phyloP scores from a whole-genome alignment of 163 green algal species.

The Trebouxiophyceae sp. region DNA sequence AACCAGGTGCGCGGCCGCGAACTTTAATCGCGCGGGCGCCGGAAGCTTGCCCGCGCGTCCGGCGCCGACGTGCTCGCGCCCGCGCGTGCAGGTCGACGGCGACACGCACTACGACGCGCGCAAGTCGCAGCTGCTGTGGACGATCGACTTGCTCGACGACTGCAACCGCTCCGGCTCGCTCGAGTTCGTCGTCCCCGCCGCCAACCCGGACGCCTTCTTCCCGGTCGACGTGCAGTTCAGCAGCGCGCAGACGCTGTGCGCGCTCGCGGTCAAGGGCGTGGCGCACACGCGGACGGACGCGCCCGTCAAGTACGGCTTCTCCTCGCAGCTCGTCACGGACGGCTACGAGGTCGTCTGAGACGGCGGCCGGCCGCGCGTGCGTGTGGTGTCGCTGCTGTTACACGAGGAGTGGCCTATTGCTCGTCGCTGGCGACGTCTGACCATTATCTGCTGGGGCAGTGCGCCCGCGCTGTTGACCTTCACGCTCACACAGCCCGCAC shows the following conservation, averaged over 20 bases:
- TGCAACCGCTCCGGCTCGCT: conserved; percentile 80
- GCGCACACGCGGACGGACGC: conserved; percentile 8
- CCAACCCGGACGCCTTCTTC: conserved; percentile 81
- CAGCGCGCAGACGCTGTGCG: conserved; percentile 55
- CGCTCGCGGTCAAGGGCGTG: conserved; percentile 3
- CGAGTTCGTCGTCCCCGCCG: conserved; percentile 88
- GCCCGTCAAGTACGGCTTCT: conserved; percentile 33
- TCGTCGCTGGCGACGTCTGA: no score
- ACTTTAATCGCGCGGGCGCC: no score
- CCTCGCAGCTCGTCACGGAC: conserved; percentile 32
- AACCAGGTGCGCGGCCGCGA: conserved; percentile 64
- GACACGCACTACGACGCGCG: conserved; percentile 84
- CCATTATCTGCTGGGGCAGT: no score
- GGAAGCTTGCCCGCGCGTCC: neutral
- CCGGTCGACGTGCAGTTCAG: conserved; percentile 82
- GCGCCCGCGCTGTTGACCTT: no score
- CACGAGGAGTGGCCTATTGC: no score
- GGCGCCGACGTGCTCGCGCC: neutral
- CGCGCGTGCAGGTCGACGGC: conserved; percentile 85
- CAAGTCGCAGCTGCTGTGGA: conserved; percentile 72
- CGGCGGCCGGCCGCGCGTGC: no score
- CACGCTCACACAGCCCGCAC: no score
- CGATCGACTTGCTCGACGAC: conserved; percentile 86
- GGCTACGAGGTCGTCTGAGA: conserved; percentile 38
- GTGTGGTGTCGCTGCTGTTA: no score